Percentiles rank a stretch among this genome's conserved stretches.
Evolutionary conservation across 2,329 filamentous ascomycete genomes (phyloP).

Genomic region (Phialocephala sp.): DNA sequence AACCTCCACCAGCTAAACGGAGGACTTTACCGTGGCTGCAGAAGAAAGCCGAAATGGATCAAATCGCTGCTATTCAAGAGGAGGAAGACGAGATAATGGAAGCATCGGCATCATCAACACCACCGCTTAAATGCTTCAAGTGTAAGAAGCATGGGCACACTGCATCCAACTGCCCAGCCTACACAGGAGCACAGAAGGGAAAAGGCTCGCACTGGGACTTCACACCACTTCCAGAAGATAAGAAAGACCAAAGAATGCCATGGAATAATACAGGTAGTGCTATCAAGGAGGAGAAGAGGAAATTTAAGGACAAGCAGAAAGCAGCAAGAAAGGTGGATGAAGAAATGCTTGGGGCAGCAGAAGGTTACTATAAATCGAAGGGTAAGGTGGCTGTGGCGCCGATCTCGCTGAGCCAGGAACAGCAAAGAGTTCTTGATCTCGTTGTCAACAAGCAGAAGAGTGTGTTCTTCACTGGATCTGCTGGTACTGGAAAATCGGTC

Average conservation of each 20-base stretch:
- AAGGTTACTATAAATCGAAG: constrained; percentile 48
- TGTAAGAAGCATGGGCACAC: constrained; percentile 33
- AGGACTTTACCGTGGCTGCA: constrained; percentile 42
- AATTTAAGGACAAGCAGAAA: constrained; percentile 68
- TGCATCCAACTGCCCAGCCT: constrained; percentile 27
- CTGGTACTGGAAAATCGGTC: constrained; percentile 96
- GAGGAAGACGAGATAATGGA: constrained; percentile 29
- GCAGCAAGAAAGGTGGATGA: constrained; percentile 48
- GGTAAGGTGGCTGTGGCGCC: constrained; percentile 45
- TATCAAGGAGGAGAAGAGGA: constrained; percentile 80
- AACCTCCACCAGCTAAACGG: constrained; percentile 43
- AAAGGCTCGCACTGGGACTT: constrained; percentile 36
- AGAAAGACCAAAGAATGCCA: constrained; percentile 49
- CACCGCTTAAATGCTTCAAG: constrained; percentile 31
- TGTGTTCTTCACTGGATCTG: constrained; percentile 97
- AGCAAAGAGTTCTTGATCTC: constrained; percentile 80
- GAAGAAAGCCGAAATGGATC: constrained; percentile 42
- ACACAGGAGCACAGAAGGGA: constrained; percentile 24
- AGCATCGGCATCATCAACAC: constrained; percentile 24
- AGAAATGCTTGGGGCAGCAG: constrained; percentile 46
- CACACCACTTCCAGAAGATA: constrained; percentile 45
- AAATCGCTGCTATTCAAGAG: constrained; percentile 28
- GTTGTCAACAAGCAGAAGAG: constrained; percentile 83
- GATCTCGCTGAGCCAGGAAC: constrained; percentile 76
- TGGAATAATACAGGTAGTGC: constrained; percentile 80